Evolutionary conservation across 208 protist species (phyloP), one percentile per base, ranked within the genome.

Genomic region (Wallacemonas sp.): DNA sequence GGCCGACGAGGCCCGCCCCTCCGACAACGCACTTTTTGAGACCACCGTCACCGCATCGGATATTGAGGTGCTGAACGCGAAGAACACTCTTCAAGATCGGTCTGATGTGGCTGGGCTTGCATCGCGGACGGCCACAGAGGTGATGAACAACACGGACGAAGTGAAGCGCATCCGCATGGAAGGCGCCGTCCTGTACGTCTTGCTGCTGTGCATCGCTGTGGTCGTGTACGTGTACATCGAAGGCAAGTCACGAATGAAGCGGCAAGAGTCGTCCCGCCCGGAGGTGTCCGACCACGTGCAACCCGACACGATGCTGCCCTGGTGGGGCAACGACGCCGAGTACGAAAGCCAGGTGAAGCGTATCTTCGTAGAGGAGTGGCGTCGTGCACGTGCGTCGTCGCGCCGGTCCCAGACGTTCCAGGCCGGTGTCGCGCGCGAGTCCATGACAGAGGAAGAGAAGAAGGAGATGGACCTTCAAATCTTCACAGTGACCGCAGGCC

Each of bases 301-400:
- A 49, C 76, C 73, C 4, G 86, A 95, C 61, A 95, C 90, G 26
- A 93, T 95, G 84, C 77, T 92, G 38, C 90, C 90, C 25, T 95
- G 90, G 87, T 95, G 90, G 87, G 87, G 87, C 36, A 93, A 95
- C 70, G 90, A 92, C 52, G 79, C 66, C 11, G 87, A 92, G 72
- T 95, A 95, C 57, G 90, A 95, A 67, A 86, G 79, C 49, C 85
- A 93, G 65, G 90, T 95, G 12, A 95, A 95, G 72, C 84, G 90
- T 41, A 92, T 92, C 66, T 95, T 93, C 74, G 82, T 95, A 29
- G 86, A 93, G 44, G 84, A 95, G 67, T 95, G 90, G 90, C 76
- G 85, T 41, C 79, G 81, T 26, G 86, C 86, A 1, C 73, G 86
- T 28, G 79, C 85, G 31, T 81, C 72, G 36, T 89, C 90, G 18